Evolutionary conservation across 2,329 filamentous ascomycete genomes (phyloP).

Genomic region (Paracamarosporium sp.): DNA sequence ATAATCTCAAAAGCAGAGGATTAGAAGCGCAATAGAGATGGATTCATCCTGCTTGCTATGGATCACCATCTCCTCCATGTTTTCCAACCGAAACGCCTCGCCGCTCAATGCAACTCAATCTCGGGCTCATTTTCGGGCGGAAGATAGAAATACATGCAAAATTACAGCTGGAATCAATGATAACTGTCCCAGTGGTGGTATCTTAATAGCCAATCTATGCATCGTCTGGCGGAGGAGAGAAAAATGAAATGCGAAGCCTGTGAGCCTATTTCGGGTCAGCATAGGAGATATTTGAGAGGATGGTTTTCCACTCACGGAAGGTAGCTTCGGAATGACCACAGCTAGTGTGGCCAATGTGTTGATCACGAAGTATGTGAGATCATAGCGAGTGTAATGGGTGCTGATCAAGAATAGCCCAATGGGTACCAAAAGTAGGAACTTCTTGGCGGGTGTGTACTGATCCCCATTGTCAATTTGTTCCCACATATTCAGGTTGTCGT

Average conservation of each 20-base stretch:
- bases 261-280: conserved; percentile 38
- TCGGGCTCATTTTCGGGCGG: conserved; percentile 26
- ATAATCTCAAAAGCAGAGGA: background rate
- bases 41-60: conserved; percentile 14
- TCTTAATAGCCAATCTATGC: conserved; percentile 21
- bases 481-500: conserved; percentile 99
- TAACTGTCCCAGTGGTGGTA: conserved; percentile 23
- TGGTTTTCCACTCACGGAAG: conserved; percentile 70
- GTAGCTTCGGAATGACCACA: conserved; percentile 95
- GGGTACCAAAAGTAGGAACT: conserved; percentile 93
- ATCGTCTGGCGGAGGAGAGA: conserved; percentile 48
- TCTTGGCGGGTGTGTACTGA: conserved; percentile 98
- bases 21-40: background rate
- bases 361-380: conserved; percentile 94
- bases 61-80: conserved; percentile 16
- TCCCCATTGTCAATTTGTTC: conserved; percentile 99
- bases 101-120: conserved; percentile 38
- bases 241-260: conserved; percentile 47
- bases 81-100: conserved; percentile 30
- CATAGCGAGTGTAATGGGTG: conserved; percentile 99
- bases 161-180: conserved; percentile 30
- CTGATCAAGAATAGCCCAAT: conserved; percentile 94
- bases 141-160: conserved; percentile 45
- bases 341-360: conserved; percentile 92
- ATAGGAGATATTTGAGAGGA: background rate